Evolutionary conservation across 805 yeast species (phyloP).

Genomic region (Suhomyces prunicola): DNA sequence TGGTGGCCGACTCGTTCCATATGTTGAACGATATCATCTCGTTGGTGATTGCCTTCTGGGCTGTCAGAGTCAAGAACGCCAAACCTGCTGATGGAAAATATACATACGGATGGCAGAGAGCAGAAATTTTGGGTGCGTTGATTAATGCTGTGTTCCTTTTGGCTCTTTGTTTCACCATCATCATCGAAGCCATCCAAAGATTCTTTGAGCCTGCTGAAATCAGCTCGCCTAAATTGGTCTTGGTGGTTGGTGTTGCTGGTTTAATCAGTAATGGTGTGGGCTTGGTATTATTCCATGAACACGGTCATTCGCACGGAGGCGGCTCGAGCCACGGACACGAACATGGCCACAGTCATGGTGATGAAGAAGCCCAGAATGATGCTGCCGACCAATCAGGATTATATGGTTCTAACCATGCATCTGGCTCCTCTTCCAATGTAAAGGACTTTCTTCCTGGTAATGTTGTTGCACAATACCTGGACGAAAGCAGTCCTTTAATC

Average conservation of each 20-base stretch:
- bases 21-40: conserved; percentile 95
- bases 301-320: conserved; percentile 48
- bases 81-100: conserved; percentile 81
- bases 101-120: conserved; percentile 98
- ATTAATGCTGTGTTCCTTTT: conserved; percentile 89
- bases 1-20: conserved; percentile 95
- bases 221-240: conserved; percentile 75
- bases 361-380: conserved; percentile 1
- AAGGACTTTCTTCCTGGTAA: conserved; percentile 44
- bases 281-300: conserved; percentile 81
- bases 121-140: conserved; percentile 93
- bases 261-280: conserved; percentile 81
- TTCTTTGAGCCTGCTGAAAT: conserved; percentile 77
- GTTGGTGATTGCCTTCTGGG: conserved; percentile 89
- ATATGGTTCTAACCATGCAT: conserved; percentile 5
- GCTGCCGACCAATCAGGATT: conserved; percentile 5
- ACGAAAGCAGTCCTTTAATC: conserved; percentile 38
- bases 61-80: conserved; percentile 83
- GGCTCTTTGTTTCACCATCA: conserved; percentile 88
- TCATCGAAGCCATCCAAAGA: conserved; percentile 90
- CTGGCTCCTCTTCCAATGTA: conserved; percentile 26
- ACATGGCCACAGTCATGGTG: conserved; percentile 19
- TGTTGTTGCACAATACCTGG: conserved; percentile 38
- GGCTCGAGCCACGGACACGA: conserved; percentile 24
- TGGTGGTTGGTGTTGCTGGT: conserved; percentile 82